These are phyloP conservation scores for Ceriops zippeliana DNA, from an alignment of 345 rosid species.

Conservation along the genomic window DNA sequence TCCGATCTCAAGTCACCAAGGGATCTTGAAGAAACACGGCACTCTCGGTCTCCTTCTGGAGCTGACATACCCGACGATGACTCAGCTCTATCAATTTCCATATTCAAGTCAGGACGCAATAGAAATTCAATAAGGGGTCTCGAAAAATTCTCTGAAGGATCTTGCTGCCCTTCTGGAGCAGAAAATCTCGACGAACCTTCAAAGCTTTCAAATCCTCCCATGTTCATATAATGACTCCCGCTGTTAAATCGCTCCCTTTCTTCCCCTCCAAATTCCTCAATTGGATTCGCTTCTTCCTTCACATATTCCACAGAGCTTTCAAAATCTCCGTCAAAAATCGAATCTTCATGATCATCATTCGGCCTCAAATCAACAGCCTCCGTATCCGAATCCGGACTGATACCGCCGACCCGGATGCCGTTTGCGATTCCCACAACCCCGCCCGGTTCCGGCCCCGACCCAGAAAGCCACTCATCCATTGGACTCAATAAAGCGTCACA, in stretches of 20 bases:
- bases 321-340: constrained; percentile 26
- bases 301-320: constrained; percentile 7
- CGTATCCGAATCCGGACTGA: constrained; percentile 48
- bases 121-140: constrained; percentile 1
- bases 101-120: no score
- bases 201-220: constrained; percentile 14
- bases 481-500: not conserved
- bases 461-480: not conserved
- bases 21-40: no score
- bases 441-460: not conserved
- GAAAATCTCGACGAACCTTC: constrained; percentile 23
- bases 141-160: constrained; percentile 4
- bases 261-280: constrained; percentile 42
- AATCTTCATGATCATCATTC: constrained; percentile 17
- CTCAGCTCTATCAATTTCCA: no score
- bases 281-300: not conserved
- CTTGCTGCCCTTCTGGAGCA: constrained; percentile 12
- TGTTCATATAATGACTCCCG: constrained; percentile 18
- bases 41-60: no score
- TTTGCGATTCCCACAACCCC: constrained; percentile 9
- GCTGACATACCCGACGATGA: no score
- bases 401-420: constrained; percentile 45
- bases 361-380: constrained; percentile 32
- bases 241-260: constrained; percentile 31
- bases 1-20: constrained; percentile 19